phyloP scores from a whole-genome alignment of 495 filamentous ascomycete genomes.

The Cercophora sp. region DNA sequence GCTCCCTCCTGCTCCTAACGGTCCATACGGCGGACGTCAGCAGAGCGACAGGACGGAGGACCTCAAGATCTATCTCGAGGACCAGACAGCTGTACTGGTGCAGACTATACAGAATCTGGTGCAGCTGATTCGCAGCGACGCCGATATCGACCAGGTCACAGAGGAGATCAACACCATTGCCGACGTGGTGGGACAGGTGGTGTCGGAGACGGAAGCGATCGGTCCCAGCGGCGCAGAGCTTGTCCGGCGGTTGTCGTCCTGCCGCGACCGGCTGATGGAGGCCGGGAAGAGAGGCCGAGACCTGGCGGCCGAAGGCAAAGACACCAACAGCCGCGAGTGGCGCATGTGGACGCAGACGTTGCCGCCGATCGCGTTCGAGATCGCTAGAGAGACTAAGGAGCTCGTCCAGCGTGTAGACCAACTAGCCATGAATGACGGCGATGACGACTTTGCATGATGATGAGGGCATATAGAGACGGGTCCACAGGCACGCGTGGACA shows the following conservation, averaged over 20 bases:
- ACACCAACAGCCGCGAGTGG: constrained; percentile 47
- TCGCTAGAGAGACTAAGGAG: constrained; percentile 78
- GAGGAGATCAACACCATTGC: constrained; percentile 69
- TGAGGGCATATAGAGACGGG: background rate
- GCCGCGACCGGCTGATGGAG: constrained; percentile 60
- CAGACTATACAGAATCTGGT: constrained; percentile 80
- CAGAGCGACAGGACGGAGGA: constrained; percentile 61
- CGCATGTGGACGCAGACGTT: constrained; percentile 65
- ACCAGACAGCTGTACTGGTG: constrained; percentile 75
- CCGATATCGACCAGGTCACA: constrained; percentile 60
- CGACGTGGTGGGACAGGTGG: constrained; percentile 64
- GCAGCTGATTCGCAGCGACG: constrained; percentile 68
- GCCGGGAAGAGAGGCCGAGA: constrained; percentile 63
- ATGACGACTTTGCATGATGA: constrained; percentile 42
- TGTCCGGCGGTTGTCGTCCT: constrained; percentile 58
- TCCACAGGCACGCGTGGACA: too few relatives aligned
- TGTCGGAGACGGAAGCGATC: constrained; percentile 56
- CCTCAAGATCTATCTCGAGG: constrained; percentile 75
- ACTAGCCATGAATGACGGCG: constrained; percentile 33
- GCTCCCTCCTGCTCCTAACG: constrained; percentile 9
- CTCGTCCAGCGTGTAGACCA: constrained; percentile 49
- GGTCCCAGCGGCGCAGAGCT: constrained; percentile 58
- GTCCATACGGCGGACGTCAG: constrained; percentile 19
- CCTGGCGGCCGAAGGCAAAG: constrained; percentile 43
- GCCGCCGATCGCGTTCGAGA: constrained; percentile 82